A percentile compares a stretch with the other conserved stretches of the same genome.
Conservation (phyloP, 306 rosid genomes). For the Mimosa bimucronata region DNA sequence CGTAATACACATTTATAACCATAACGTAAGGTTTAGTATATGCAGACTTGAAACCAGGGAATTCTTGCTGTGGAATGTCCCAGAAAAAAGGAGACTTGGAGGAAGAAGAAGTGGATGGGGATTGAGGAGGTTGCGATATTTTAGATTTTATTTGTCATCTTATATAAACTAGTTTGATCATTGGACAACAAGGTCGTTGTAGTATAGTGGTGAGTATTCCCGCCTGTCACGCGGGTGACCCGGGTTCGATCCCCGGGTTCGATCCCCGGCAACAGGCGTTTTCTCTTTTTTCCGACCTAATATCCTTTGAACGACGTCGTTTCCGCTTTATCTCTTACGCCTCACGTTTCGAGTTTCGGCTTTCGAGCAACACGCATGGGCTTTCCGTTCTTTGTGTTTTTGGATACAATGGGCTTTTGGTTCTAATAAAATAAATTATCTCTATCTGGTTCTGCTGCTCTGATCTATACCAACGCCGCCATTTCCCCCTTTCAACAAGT, state of each 20-base stretch:
- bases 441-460: neutral
- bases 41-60: neutral
- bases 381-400: no score
- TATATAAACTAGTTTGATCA: no score
- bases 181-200: neutral
- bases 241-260: neutral
- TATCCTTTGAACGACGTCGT: no score
- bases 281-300: neutral
- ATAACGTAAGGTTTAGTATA: neutral
- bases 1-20: neutral
- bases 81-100: neutral
- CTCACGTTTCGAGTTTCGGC: neutral
- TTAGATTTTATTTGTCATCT: no score
- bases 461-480: neutral
- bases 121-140: no score
- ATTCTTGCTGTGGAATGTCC: neutral
- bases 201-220: neutral
- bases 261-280: neutral
- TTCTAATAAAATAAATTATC: no score
- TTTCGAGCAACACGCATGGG: neutral
- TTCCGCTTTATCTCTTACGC: neutral
- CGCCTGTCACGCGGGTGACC: neutral
- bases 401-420: neutral
- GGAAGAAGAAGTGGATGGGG: neutral
- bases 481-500: neutral